Percentiles rank a stretch among this genome's conserved stretches.
phyloP scores from a whole-genome alignment of 2,329 filamentous ascomycete species.

The Penicillium carneum region DNA sequence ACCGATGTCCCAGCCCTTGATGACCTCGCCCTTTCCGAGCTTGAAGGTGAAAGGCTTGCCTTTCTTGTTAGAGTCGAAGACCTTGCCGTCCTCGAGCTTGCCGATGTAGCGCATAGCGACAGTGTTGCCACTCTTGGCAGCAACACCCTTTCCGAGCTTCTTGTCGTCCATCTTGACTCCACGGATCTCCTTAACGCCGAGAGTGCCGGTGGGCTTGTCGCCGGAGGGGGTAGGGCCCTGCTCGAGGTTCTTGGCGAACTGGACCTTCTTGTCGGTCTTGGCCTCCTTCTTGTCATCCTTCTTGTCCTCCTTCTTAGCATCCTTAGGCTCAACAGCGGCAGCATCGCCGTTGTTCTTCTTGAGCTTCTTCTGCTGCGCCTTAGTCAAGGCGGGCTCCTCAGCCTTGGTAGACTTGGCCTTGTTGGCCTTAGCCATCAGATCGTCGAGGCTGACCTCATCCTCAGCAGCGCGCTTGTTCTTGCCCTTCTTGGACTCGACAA shows the following conservation, averaged over 20 bases:
- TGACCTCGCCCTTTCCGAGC: conserved; percentile 91
- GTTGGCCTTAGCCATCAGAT: conserved; percentile 78
- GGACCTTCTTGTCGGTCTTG: conserved; percentile 89
- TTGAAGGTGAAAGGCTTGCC: conserved; percentile 97
- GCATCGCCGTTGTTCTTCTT: conserved; percentile 99
- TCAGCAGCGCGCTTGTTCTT: conserved; percentile 94
- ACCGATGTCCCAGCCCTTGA: conserved; percentile 98
- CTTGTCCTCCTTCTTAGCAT: conserved; percentile 79
- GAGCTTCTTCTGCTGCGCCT: conserved; percentile 96
- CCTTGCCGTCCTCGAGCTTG: conserved; percentile 91
- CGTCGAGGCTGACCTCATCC: conserved; percentile 75
- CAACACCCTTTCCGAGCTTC: conserved; percentile 83
- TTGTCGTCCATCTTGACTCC: conserved; percentile 95
- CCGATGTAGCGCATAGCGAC: conserved; percentile 97
- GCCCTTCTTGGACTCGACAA: conserved; percentile 61
- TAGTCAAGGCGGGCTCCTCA: conserved; percentile 77
- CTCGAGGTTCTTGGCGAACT: conserved; percentile 98
- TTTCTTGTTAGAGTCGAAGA: conserved; percentile 99
- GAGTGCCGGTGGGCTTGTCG: conserved; percentile 63
- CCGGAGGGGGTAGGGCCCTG: conserved; percentile 83
- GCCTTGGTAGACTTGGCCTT: conserved; percentile 63
- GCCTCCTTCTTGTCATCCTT: conserved; percentile 61
- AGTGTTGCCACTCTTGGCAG: conserved; percentile 86
- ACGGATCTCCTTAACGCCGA: conserved; percentile 78
- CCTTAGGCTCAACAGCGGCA: conserved; percentile 62